Conservation (phyloP, 2,329 filamentous ascomycete genomes). For the Trichophyton simii region DNA sequence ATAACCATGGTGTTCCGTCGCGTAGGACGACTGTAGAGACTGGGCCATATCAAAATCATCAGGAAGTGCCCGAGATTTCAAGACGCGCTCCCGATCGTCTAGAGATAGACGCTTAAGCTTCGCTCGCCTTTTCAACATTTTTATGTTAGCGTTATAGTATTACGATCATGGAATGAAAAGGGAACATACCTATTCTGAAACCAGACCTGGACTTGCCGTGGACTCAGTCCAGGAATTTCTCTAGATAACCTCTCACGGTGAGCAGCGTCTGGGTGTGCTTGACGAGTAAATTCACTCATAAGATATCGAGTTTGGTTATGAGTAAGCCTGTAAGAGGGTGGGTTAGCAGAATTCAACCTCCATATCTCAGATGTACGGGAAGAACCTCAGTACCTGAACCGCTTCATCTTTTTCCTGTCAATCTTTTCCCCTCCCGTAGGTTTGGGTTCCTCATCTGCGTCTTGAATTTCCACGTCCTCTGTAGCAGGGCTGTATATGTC, state of each 20-base stretch:
- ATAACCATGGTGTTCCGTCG: conserved; percentile 29
- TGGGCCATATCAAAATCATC: conserved; percentile 49
- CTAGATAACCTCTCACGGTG: conserved; percentile 75
- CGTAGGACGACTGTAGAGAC: conserved; percentile 45
- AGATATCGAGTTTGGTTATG: conserved; percentile 95
- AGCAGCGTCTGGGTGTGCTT: conserved; percentile 84
- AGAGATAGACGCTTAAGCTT: conserved; percentile 50
- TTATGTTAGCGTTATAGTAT: conserved; percentile 1
- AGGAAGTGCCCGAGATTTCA: conserved; percentile 47
- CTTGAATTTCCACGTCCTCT: conserved; percentile 14
- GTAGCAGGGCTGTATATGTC: conserved; percentile 7
- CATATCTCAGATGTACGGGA: neutral
- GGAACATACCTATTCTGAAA: conserved; percentile 79
- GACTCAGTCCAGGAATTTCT: conserved; percentile 83
- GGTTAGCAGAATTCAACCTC: neutral
- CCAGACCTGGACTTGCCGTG: conserved; percentile 93
- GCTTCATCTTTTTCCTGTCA: conserved; percentile 34
- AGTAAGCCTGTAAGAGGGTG: conserved; percentile 52
- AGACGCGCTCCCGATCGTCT: conserved; percentile 49
- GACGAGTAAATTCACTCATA: conserved; percentile 93
- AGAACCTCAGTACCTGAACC: conserved; percentile 25
- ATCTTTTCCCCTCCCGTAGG: conserved; percentile 19
- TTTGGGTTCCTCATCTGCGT: conserved; percentile 20
- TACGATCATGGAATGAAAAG: neutral
- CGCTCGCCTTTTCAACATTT: conserved; percentile 37